phyloP scores from a whole-genome alignment of 768 basidiomycete genomes.

The Lanmaoa rubissima region DNA sequence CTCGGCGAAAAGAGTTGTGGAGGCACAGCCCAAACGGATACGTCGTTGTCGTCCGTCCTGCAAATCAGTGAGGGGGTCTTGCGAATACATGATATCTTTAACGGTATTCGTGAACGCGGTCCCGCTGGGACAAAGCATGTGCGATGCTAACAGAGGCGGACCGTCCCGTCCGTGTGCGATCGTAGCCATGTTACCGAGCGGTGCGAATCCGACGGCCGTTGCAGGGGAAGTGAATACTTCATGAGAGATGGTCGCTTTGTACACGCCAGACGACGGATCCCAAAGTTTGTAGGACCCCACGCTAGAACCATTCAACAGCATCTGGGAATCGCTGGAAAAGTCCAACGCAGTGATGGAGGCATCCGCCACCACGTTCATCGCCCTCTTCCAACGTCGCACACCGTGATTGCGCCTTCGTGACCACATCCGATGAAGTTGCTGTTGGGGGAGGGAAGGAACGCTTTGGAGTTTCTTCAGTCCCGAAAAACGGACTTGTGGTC shows the following conservation, averaged over 20 bases:
- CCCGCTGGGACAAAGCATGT: constrained; percentile 1
- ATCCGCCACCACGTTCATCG: neutral
- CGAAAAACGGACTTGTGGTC: constrained; percentile 1
- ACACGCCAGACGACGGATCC: constrained; percentile 9
- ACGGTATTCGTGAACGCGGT: neutral
- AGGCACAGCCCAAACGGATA: constrained; percentile 5
- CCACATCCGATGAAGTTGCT: constrained; percentile 8
- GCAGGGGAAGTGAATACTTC: neutral
- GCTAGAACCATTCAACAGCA: constrained; percentile 10
- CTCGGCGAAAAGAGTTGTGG: neutral
- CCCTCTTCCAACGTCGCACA: constrained; percentile 6
- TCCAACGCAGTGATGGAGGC: constrained; percentile 1
- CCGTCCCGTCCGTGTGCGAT: constrained; percentile 3
- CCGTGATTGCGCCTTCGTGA: constrained; percentile 5
- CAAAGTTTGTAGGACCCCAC: constrained; percentile 12
- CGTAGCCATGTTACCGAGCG: constrained; percentile 1
- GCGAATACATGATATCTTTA: neutral
- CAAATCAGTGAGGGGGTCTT: constrained; percentile 6
- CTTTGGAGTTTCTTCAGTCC: constrained; percentile 6
- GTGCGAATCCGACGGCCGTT: constrained; percentile 6
- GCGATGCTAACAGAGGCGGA: constrained; percentile 7
- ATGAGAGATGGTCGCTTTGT: neutral
- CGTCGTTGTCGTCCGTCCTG: neutral
- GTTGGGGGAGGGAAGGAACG: neutral
- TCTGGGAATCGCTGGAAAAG: constrained; percentile 14